These are phyloP conservation scores for Kwoniella dendrophila DNA, from an alignment of 768 basidiomycete species.

Conservation along the genomic window DNA sequence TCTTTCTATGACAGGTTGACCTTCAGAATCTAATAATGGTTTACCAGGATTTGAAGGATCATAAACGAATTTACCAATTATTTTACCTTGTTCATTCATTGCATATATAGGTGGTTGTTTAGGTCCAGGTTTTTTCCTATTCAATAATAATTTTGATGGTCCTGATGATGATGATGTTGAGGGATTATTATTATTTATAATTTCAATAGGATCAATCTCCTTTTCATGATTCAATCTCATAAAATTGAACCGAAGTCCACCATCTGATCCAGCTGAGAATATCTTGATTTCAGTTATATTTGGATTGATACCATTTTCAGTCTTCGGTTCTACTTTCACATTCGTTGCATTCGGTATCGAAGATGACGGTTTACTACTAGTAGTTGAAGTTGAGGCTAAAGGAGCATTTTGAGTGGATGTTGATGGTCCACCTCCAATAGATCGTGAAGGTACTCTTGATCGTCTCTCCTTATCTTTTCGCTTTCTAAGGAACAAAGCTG, in stretches of 20 bases:
- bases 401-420: conserved; percentile 5
- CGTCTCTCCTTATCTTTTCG: conserved; percentile 41
- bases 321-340: conserved; percentile 20
- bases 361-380: conserved; percentile 1
- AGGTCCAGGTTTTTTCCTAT: conserved; percentile 45
- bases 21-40: conserved; percentile 38
- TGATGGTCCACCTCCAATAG: conserved; percentile 1
- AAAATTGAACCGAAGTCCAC: conserved; percentile 38
- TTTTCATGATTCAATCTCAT: conserved; percentile 37
- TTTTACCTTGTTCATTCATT: conserved; percentile 33
- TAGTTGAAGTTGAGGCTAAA: neutral
- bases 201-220: conserved; percentile 34
- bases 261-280: conserved; percentile 28
- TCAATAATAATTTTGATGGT: no score
- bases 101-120: conserved; percentile 32
- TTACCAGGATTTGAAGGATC: conserved; percentile 44
- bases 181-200: conserved; percentile 27
- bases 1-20: conserved; percentile 36
- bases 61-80: conserved; percentile 44
- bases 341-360: neutral
- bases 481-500: conserved; percentile 43
- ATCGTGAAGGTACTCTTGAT: conserved; percentile 9
- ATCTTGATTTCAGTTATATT: conserved; percentile 42
- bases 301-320: conserved; percentile 10
- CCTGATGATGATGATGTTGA: no score